These are phyloP conservation scores for Pythium guiyangense DNA, from an alignment of 352 stramenopile genomes.

Conservation along the genomic window DNA sequence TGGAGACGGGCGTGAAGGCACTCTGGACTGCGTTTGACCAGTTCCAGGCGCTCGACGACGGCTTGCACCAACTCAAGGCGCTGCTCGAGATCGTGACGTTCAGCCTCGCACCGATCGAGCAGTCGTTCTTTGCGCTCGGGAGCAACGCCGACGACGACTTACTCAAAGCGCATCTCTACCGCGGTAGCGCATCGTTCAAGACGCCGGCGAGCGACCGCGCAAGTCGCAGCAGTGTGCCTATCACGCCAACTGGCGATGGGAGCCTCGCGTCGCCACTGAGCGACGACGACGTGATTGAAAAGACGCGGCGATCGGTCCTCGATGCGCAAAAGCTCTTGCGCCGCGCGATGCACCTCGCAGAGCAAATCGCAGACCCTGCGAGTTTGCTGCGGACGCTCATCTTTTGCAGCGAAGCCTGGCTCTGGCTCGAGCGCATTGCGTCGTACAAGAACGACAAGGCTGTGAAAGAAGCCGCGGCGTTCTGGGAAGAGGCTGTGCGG, in stretches of 20 bases:
- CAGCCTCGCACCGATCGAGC: constrained; percentile 58
- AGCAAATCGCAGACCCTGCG: constrained; percentile 57
- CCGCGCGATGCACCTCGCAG: constrained; percentile 49
- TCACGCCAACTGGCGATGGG: not conserved
- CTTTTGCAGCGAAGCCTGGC: constrained; percentile 64
- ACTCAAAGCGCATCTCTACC: constrained; percentile 24
- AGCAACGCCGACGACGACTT: constrained; percentile 65
- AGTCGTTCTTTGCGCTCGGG: constrained; percentile 66
- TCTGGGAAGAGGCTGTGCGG: constrained; percentile 77
- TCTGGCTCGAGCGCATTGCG: constrained; percentile 69
- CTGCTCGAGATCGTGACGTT: constrained; percentile 67
- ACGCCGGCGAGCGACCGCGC: no score
- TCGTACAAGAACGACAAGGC: constrained; percentile 76
- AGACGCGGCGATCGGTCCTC: constrained; percentile 51
- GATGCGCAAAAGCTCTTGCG: constrained; percentile 68
- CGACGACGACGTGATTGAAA: constrained; percentile 52
- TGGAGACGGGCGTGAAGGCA: constrained; percentile 48
- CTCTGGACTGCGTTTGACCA: constrained; percentile 69
- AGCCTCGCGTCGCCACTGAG: not conserved
- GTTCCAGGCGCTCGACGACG: constrained; percentile 68
- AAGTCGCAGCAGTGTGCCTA: no score
- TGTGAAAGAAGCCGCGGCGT: constrained; percentile 67
- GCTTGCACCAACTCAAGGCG: constrained; percentile 68
- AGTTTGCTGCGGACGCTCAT: constrained; percentile 61
- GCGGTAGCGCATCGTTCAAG: not conserved